Evolutionary conservation across 192 early-diverging fungal genomes (phyloP), one percentile per base, ranked within the genome.

Genomic region (Powellomyces hirtus): DNA sequence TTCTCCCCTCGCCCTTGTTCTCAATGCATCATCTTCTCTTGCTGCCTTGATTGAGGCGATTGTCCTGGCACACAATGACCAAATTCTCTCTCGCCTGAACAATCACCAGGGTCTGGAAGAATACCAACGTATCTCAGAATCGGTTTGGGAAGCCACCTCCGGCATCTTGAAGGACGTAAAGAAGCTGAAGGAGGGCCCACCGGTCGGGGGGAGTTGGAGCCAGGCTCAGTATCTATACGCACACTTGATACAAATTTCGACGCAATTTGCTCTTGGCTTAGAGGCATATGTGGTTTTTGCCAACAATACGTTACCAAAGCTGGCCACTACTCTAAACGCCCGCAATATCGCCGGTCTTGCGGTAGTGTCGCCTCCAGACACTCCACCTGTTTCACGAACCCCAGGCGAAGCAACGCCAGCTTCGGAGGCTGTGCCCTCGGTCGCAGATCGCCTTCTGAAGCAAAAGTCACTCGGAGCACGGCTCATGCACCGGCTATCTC

Each of bases 131-230:
- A 24, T 68, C 11, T 59, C 60, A 4, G 73, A 69, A 4, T 10
- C 31, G 52, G 44, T 74, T 11, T 68, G 66, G 63, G 73, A 74
- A 30, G 58, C 59, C 20, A 56, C 66, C 7, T 42, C 35, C 45
- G 66, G 64, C 20, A 44, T 74, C 22, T 24, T 74, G 13, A 29
- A 37, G 50, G 73, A 35, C 20, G 73, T 74, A 24, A 68, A 60
- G 24, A 13, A 49, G 45, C 18, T 74, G 26, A 45, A 52, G 30
- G 66, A 64, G 53, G 68, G 73, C 46, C n/a, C 26, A 65, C 68
- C 24, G 22, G 38, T 30, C 8, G 62, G 36, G 24, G 70, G 45
- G 29, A 51, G 45, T 7, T 27, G 62, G 50, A 38, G 60, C 59
- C 33, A 20, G 27, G 31, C 30, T 56, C 35, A 45, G 37, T 40